These are phyloP conservation scores for Termitomyces sp. DNA, from an alignment of 768 basidiomycete species.

Conservation along the genomic window DNA sequence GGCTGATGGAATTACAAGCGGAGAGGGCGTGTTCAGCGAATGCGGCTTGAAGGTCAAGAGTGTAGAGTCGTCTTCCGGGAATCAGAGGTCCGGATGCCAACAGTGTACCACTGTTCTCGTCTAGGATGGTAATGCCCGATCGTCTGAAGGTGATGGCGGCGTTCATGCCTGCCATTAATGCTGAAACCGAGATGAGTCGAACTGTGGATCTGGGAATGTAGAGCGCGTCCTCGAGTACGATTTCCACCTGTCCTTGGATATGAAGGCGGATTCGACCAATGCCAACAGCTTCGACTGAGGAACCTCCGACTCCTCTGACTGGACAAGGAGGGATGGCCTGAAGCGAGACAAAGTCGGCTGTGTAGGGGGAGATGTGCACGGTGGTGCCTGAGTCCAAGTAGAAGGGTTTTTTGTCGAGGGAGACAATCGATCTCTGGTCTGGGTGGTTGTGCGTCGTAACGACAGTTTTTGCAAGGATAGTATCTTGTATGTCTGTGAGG, in stretches of 20 bases:
- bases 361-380: not conserved
- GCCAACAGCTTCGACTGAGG: not conserved
- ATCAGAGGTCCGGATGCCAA: constrained; percentile 14
- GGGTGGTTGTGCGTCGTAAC: not conserved
- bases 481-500: not conserved
- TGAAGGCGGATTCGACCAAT: not conserved
- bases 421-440: not conserved
- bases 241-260: constrained; percentile 9
- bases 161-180: constrained; percentile 1
- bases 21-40: not conserved
- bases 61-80: not conserved
- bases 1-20: not conserved
- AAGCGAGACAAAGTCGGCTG: not conserved
- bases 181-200: constrained; percentile 19
- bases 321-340: not conserved
- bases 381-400: not conserved
- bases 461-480: not conserved
- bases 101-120: constrained; percentile 6
- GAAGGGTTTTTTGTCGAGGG: not conserved
- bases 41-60: not conserved
- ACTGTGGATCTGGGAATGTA: constrained; percentile 11
- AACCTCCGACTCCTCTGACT: not conserved
- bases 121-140: constrained; percentile 18
- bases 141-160: not conserved
- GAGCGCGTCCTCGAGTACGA: too few relatives aligned